These are phyloP conservation scores for Beauveria medogensis DNA, from an alignment of 2,329 filamentous ascomycete genomes.

Conservation along the genomic window DNA sequence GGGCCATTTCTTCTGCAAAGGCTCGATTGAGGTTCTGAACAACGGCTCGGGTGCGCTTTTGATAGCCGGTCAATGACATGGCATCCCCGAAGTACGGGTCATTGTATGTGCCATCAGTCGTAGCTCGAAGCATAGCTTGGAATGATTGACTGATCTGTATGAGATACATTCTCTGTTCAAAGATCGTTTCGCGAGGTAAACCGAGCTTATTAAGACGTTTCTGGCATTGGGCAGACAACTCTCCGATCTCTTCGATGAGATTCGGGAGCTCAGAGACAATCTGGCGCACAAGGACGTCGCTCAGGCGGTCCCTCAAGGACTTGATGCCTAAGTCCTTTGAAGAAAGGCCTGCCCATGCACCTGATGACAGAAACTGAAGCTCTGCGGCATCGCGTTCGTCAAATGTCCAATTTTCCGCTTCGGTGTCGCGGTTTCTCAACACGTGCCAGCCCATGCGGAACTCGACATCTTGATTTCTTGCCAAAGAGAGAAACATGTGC, in stretches of 20 bases:
- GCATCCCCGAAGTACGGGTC: no score
- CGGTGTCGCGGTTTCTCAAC: constrained; percentile 31
- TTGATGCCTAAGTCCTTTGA: constrained; percentile 36
- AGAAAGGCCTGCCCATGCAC: constrained; percentile 30
- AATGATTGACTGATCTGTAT: constrained; percentile 34
- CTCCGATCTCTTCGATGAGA: constrained; percentile 34
- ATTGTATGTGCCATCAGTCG: constrained; percentile 32
- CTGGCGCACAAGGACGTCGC: constrained; percentile 39
- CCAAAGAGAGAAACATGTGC: background rate
- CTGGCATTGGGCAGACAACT: constrained; percentile 26
- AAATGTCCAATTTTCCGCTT: constrained; percentile 11
- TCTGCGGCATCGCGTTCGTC: constrained; percentile 32
- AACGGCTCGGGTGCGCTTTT: no score
- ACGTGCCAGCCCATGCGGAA: constrained; percentile 48
- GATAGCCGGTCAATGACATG: no score
- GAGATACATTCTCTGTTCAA: constrained; percentile 42
- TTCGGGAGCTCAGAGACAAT: constrained; percentile 38
- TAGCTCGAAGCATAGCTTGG: no score
- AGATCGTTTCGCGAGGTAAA: constrained; percentile 31
- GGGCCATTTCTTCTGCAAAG: background rate
- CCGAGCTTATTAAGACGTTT: constrained; percentile 39
- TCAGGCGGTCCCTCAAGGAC: constrained; percentile 39
- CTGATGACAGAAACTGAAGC: constrained; percentile 33
- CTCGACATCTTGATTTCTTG: constrained; percentile 39
- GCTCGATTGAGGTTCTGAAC: no score